These are phyloP conservation scores for Exidia glandulosa DNA, from an alignment of 768 basidiomycete genomes.

Conservation along the genomic window DNA sequence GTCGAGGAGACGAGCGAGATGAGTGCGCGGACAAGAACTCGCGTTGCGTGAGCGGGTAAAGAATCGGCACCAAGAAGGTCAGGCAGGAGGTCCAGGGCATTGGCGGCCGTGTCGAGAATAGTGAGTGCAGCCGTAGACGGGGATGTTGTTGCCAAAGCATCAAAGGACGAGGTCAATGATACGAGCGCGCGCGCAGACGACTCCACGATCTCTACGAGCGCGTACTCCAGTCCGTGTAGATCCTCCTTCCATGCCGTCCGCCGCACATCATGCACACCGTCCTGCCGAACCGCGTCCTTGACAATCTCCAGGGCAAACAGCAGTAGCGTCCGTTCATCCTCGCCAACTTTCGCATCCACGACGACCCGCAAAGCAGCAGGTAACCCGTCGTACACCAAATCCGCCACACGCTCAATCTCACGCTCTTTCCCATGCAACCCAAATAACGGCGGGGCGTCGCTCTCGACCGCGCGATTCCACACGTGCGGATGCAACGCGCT, in stretches of 20 bases:
- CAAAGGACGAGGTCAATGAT: slow-evolving; percentile 24
- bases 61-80: slow-evolving; percentile 37
- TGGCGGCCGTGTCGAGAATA: slow-evolving; percentile 44
- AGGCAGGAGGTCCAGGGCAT: slow-evolving; percentile 40
- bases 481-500: slow-evolving; percentile 51
- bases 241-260: slow-evolving; percentile 52
- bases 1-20: slow-evolving; percentile 10
- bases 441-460: slow-evolving; percentile 29
- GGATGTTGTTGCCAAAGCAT: slow-evolving; percentile 38
- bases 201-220: slow-evolving; percentile 41
- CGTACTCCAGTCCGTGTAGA: slow-evolving; percentile 43
- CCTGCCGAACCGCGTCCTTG: slow-evolving; percentile 37
- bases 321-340: slow-evolving; percentile 43
- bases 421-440: slow-evolving; percentile 57
- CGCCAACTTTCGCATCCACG: slow-evolving; percentile 32
- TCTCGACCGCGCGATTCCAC: slow-evolving; percentile 39
- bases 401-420: slow-evolving; percentile 44
- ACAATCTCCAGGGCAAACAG: slow-evolving; percentile 55
- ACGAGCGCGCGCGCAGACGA: slow-evolving; percentile 42
- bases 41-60: slow-evolving; percentile 39
- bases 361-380: slow-evolving; percentile 54
- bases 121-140: too few relatives aligned
- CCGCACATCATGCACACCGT: slow-evolving; percentile 45
- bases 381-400: slow-evolving; percentile 60
- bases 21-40: slow-evolving; percentile 18